Conservation (phyloP, 495 filamentous ascomycete species). For the Ascodesmis nigricans region DNA sequence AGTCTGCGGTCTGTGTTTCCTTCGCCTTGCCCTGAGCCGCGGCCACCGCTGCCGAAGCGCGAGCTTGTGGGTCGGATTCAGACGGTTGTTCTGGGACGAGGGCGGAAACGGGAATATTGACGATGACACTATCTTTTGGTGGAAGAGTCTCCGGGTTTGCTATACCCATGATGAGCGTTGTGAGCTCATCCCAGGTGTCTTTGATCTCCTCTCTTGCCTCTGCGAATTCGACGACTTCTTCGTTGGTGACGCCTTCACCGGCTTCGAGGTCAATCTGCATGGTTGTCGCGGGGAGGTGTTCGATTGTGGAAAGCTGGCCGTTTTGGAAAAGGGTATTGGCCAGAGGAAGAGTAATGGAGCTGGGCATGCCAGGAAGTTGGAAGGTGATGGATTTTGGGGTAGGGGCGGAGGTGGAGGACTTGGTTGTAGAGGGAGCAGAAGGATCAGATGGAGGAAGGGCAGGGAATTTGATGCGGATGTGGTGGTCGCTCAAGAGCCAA, state of each 20-base stretch:
- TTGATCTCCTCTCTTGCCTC: constrained; percentile 17
- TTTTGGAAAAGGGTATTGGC: constrained; percentile 44
- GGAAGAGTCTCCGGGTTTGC: too few relatives aligned
- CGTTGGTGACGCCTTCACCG: constrained; percentile 11
- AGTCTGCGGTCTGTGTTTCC: constrained; percentile 1
- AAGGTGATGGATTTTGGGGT: constrained; percentile 15
- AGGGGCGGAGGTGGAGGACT: neutral
- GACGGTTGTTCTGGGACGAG: too few relatives aligned
- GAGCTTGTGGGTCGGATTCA: too few relatives aligned
- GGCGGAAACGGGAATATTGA: too few relatives aligned
- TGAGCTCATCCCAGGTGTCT: constrained; percentile 19
- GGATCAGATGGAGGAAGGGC: too few relatives aligned
- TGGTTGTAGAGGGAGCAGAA: neutral
- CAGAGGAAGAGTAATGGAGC: constrained; percentile 27
- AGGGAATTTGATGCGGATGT: constrained; percentile 13
- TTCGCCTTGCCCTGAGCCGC: too few relatives aligned
- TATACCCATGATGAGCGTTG: constrained; percentile 17
- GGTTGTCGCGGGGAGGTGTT: constrained; percentile 7
- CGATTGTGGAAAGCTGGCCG: constrained; percentile 32
- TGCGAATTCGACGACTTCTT: constrained; percentile 19
- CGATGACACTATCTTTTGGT: too few relatives aligned
- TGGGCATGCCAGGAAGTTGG: constrained; percentile 7
- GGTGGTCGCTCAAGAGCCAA: constrained; percentile 16
- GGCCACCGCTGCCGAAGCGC: too few relatives aligned
- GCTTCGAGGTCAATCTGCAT: constrained; percentile 14